Conservation (phyloP, 2,329 filamentous ascomycete genomes). For the Colletotrichum lindemuthianum region DNA sequence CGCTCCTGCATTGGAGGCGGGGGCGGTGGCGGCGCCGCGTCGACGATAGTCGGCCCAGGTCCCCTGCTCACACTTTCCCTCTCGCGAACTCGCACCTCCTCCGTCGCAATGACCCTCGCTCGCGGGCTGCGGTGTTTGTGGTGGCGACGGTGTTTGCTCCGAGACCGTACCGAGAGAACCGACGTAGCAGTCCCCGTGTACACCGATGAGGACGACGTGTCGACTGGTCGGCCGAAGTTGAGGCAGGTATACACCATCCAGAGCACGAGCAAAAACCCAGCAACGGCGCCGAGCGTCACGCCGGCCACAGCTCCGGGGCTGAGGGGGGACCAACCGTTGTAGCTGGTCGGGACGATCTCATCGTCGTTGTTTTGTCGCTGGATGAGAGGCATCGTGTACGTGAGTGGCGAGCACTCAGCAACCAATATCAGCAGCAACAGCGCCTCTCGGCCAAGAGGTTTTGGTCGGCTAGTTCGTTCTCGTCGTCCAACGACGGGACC, state of each 20-base stretch:
- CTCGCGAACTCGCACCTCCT: constrained; percentile 42
- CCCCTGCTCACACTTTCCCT: constrained; percentile 30
- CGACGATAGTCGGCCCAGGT: constrained; percentile 40
- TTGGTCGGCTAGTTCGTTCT: no score
- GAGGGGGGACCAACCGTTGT: constrained; percentile 46
- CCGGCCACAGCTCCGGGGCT: constrained; percentile 55
- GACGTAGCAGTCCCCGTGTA: constrained; percentile 37
- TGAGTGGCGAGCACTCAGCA: background rate
- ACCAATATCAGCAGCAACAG: no score
- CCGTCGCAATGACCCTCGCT: constrained; percentile 41
- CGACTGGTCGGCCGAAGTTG: constrained; percentile 51
- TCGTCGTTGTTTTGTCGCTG: constrained; percentile 30
- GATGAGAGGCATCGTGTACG: constrained; percentile 27
- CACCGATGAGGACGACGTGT: constrained; percentile 33
- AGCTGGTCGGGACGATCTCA: constrained; percentile 48
- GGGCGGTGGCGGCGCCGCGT: constrained; percentile 37
- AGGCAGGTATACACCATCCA: constrained; percentile 62
- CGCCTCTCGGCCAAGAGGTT: no score
- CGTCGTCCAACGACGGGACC: no score
- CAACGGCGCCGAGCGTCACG: constrained; percentile 57
- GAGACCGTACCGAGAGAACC: constrained; percentile 38
- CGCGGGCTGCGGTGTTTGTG: constrained; percentile 28
- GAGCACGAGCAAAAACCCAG: constrained; percentile 63
- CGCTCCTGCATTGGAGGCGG: constrained; percentile 27
- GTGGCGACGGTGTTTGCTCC: constrained; percentile 25